Evolutionary conservation across 495 filamentous ascomycete species (phyloP).

Genomic region (Letharia lupina): DNA sequence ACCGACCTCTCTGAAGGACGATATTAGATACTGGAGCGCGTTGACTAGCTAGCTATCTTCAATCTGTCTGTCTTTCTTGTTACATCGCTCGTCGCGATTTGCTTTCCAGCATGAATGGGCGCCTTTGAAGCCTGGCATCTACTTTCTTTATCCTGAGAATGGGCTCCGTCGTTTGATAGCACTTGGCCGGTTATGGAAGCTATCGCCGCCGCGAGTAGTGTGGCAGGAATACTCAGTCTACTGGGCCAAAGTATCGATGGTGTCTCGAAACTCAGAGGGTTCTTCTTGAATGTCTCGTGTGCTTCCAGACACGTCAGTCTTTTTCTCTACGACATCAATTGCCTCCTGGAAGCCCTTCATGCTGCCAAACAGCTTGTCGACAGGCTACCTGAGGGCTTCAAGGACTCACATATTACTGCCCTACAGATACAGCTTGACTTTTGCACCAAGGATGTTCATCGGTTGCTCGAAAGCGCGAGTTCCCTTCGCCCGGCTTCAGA

Average conservation of each 20-base stretch:
- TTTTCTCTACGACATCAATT: slow-evolving; percentile 16
- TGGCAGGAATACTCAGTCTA: slow-evolving; percentile 16
- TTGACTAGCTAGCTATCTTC: background rate
- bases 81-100: background rate
- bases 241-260: slow-evolving; percentile 14
- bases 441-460: slow-evolving; percentile 10
- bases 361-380: slow-evolving; percentile 6
- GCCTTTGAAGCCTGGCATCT: background rate
- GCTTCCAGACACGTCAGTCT: slow-evolving; percentile 9
- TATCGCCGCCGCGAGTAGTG: slow-evolving; percentile 12
- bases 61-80: background rate
- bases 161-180: background rate
- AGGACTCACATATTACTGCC: background rate
- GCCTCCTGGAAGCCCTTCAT: slow-evolving; percentile 12
- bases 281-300: slow-evolving; percentile 4
- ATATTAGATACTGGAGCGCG: background rate
- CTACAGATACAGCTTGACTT: slow-evolving; percentile 12
- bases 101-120: background rate
- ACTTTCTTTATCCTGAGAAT: background rate
- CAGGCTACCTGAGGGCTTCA: background rate
- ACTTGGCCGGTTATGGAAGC: slow-evolving; percentile 9
- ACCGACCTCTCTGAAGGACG: background rate
- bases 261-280: slow-evolving; percentile 9
- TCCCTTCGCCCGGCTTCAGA: slow-evolving; percentile 1
- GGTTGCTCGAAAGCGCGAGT: slow-evolving; percentile 8